These are phyloP conservation scores for Myxozyma geophila DNA, from an alignment of 805 yeast genomes.

Conservation along the genomic window DNA sequence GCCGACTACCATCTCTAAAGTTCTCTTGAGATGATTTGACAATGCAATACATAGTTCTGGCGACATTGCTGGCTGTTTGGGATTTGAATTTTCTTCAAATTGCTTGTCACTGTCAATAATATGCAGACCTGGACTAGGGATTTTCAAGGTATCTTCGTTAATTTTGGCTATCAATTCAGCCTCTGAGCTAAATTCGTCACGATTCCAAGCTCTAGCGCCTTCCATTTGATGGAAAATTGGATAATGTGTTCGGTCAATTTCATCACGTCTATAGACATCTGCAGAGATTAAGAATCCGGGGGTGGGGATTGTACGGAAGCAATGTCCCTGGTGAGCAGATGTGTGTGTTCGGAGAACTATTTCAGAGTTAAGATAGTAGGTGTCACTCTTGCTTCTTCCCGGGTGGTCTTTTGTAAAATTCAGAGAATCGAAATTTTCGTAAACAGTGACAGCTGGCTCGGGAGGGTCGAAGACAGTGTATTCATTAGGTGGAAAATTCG, in stretches of 20 bases:
- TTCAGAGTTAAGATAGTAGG: slow-evolving; percentile 81
- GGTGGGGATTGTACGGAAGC: slow-evolving; percentile 61
- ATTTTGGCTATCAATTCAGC: slow-evolving; percentile 52
- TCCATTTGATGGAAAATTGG: slow-evolving; percentile 98
- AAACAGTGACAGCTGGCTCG: slow-evolving; percentile 78
- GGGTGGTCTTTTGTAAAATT: slow-evolving; percentile 94
- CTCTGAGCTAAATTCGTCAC: slow-evolving; percentile 46
- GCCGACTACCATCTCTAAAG: slow-evolving; percentile 80
- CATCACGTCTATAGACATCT: slow-evolving; percentile 94
- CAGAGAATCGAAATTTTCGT: slow-evolving; percentile 86
- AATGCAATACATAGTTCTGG: slow-evolving; percentile 70
- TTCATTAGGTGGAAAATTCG: slow-evolving; percentile 57
- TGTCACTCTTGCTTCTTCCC: slow-evolving; percentile 89
- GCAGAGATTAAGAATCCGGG: slow-evolving; percentile 94
- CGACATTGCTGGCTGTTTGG: slow-evolving; percentile 79
- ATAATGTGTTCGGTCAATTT: slow-evolving; percentile 92
- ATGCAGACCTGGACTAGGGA: slow-evolving; percentile 69
- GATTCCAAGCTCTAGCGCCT: slow-evolving; percentile 87
- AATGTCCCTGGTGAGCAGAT: slow-evolving; percentile 83
- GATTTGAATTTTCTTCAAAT: slow-evolving; percentile 61
- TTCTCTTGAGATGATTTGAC: slow-evolving; percentile 78
- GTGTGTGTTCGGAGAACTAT: slow-evolving; percentile 88
- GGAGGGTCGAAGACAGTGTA: slow-evolving; percentile 80
- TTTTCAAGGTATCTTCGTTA: slow-evolving; percentile 60
- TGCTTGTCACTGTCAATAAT: slow-evolving; percentile 76